Base-by-base conservation (phyloP, 306 rosid genomes). In the Cicer chorassanicum region DNA sequence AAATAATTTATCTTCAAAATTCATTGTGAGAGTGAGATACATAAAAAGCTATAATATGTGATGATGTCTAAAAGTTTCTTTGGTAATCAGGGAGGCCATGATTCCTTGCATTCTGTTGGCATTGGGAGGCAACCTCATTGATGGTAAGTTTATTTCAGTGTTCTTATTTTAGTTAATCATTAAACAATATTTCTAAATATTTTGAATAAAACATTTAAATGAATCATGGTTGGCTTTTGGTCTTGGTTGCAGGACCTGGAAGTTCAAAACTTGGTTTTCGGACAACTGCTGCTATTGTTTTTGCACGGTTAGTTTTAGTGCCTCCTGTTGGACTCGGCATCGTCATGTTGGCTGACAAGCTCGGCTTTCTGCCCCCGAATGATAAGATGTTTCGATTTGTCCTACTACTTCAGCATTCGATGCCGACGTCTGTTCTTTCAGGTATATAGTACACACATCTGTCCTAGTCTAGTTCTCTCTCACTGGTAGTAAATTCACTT, bases 51-150 rank as follows among this genome's bases (percentile, higher is more conserved):
- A 74, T 81, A 15, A 9, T 54, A 55, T 62, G 61, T 34, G 53
- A 14, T 56, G 38, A 42, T 24, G 34, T 70, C 80, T 86, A 66
- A 88, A 51, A 74, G 50, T 76, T 55, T 36, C 72, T 82, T 50
- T 82, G 68, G 8, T 90, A 79, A 42, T 82, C 92, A 95, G 99
- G 92, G 98, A 87, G 77, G 99, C 99, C 60, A 95, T 95, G 99
- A 90, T 95, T 85, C 99, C 99, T 7, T 95, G 98, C 91, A 95
- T 95, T 83, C 87, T 95, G 68, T 81, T 95, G 89, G 99, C 99
- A 41, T 77, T 95, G 72, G 99, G 99, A 73, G 98, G 99, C 68
- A 95, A 90, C 86, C 98, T 95, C 73, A 78, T 95, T 9, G 92
- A 95, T 55, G 99, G 99, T 95, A 81, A 87, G 84, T 76, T 84